These are phyloP conservation scores for Gloeophyllum trabeum DNA, from an alignment of 768 basidiomycete species.

Conservation along the genomic window DNA sequence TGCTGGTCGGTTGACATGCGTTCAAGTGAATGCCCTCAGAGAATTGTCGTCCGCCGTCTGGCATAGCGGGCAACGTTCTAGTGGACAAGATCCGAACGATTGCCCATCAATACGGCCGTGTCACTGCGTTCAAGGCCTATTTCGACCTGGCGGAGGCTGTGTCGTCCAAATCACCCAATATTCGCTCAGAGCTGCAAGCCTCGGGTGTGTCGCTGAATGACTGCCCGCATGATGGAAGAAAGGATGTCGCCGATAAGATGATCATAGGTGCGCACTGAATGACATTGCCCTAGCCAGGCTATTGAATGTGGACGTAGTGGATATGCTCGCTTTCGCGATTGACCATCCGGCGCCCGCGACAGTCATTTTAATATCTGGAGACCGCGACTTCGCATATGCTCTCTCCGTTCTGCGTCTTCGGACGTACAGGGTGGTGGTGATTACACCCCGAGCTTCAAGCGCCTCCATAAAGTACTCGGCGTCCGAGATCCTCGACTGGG, in stretches of 20 bases:
- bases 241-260: conserved; percentile 35
- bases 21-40: conserved; percentile 19
- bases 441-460: conserved; percentile 21
- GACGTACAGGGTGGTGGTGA: conserved; percentile 10
- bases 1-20: conserved; percentile 18
- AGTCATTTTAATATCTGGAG: conserved; percentile 52
- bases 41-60: conserved; percentile 24
- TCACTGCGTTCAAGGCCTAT: conserved; percentile 43
- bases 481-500: conserved; percentile 41
- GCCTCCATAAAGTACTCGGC: conserved; percentile 43
- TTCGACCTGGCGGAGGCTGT: conserved; percentile 30
- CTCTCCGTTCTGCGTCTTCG: conserved; percentile 15
- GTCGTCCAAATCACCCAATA: conserved; percentile 19
- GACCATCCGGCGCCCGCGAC: conserved; percentile 44
- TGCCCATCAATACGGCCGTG: conserved; percentile 34
- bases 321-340: conserved; percentile 57
- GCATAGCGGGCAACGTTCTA: conserved; percentile 26
- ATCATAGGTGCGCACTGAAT: conserved; percentile 27
- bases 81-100: conserved; percentile 31
- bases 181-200: conserved; percentile 32
- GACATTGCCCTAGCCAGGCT: conserved; percentile 1
- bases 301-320: conserved; percentile 33
- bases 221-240: conserved; percentile 15
- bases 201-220: conserved; percentile 35
- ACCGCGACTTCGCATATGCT: conserved; percentile 59